phyloP scores from a whole-genome alignment of 495 filamentous ascomycete genomes.

The Diplogelasinospora grovesii region DNA sequence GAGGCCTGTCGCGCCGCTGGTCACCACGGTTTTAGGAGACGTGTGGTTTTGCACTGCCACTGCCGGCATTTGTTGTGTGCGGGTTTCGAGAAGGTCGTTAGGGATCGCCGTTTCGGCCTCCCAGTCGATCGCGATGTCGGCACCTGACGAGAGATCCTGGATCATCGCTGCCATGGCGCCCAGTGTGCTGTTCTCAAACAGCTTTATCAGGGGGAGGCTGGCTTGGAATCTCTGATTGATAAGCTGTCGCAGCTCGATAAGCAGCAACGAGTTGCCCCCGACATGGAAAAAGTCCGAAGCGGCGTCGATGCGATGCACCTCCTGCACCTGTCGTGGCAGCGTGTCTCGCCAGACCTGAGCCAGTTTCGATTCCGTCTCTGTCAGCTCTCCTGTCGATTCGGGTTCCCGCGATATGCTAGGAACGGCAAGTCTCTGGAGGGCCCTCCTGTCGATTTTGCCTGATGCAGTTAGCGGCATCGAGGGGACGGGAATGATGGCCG shows the following conservation, averaged over 20 bases:
- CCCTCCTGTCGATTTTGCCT: constrained; percentile 37
- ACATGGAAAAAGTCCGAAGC: constrained; percentile 32
- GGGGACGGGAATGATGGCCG: constrained; percentile 28
- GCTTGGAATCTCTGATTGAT: constrained; percentile 10
- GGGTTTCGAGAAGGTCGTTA: background rate
- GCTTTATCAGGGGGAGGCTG: constrained; percentile 9
- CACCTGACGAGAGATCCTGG: background rate
- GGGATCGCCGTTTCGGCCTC: constrained; percentile 17
- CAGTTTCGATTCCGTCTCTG: background rate
- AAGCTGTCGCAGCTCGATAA: constrained; percentile 22
- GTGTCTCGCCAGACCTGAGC: constrained; percentile 5
- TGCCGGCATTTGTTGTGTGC: background rate
- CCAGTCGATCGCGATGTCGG: constrained; percentile 14
- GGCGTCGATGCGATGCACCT: constrained; percentile 1
- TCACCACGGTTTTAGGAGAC: constrained; percentile 10
- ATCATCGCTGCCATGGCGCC: constrained; percentile 20
- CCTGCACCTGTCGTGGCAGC: background rate
- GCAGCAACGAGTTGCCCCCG: constrained; percentile 31
- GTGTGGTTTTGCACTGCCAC: no score
- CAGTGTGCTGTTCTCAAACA: constrained; percentile 26
- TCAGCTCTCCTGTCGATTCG: background rate
- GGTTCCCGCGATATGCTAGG: background rate
- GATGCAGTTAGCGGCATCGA: constrained; percentile 34
- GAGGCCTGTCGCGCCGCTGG: constrained; percentile 23
- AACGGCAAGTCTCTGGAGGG: constrained; percentile 31